Percentiles rank a stretch among this genome's conserved stretches.
Conservation (phyloP, 2,329 filamentous ascomycete species). For the Balansia obtecta region DNA sequence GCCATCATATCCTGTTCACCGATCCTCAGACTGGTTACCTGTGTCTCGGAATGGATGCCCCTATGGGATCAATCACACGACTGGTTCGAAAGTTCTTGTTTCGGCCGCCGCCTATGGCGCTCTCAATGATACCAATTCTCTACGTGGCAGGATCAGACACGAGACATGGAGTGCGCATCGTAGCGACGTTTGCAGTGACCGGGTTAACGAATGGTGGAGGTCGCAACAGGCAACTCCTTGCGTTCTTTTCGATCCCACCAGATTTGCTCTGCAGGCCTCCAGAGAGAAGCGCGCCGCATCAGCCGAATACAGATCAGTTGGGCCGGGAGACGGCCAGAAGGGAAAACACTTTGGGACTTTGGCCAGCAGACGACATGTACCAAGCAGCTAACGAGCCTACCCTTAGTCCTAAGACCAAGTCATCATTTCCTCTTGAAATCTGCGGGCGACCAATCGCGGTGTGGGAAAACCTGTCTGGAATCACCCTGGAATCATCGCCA, state of each 20-base stretch:
- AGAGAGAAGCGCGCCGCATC: slow-evolving; percentile 6
- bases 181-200: slow-evolving; percentile 39
- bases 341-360: slow-evolving; percentile 9
- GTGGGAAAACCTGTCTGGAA: slow-evolving; percentile 19
- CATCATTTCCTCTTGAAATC: slow-evolving; percentile 18
- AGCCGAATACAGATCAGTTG: slow-evolving; percentile 1
- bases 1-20: slow-evolving; percentile 51
- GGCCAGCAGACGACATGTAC: slow-evolving; percentile 12
- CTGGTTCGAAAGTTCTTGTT: slow-evolving; percentile 48
- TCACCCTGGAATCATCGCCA: slow-evolving; percentile 20
- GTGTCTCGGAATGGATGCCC: slow-evolving; percentile 49
- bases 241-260: slow-evolving; percentile 48
- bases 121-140: slow-evolving; percentile 27
- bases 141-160: slow-evolving; percentile 47
- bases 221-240: slow-evolving; percentile 27
- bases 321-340: slow-evolving; percentile 5
- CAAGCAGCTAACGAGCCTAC: slow-evolving; percentile 10
- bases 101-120: slow-evolving; percentile 17
- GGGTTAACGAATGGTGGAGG: not conserved
- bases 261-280: slow-evolving; percentile 35
- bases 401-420: slow-evolving; percentile 8
- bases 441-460: slow-evolving; percentile 18
- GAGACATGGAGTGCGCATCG: slow-evolving; percentile 43
- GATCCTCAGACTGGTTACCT: slow-evolving; percentile 44
- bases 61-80: slow-evolving; percentile 35